Evolutionary conservation across 148 eudicot genomes (phyloP), one percentile per base, ranked within the genome.

Genomic region (Fagopyrum homotropicum): DNA sequence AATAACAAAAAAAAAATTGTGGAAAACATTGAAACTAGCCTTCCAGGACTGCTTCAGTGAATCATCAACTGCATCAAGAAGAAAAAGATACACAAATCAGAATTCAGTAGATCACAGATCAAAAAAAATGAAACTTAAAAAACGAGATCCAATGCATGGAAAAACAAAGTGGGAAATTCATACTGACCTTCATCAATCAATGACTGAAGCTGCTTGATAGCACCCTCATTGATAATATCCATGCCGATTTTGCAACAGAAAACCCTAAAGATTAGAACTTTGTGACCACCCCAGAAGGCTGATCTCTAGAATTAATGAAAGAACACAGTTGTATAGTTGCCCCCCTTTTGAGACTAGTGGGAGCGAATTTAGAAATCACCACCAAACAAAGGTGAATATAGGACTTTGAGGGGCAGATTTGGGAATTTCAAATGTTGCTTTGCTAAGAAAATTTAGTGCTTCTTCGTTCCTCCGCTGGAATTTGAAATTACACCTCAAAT

Each of bases 131-230:
- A 74, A 70, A 57, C 80, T 9, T 51, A 78, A 73, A 78, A 73
- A 51, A 54, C 22, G 29, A 16, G 19, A 74, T 17, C 69, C 15
- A 26, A 72, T 0, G 14, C 19, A 44, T 40, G n/a, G 56, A 57
- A 12, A 45, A 80, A 72, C 45, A 46, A 71, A 72, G 17, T 50
- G 73, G 70, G 69, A 35, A 35, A 49, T 59, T 4, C 9, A 54
- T 16, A 61, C 78, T 68, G 72, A 89, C 97, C 83, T 76, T 79
- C 78, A 50, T 91, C 91, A 82, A 91, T 81, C 73, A 85, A 82
- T 69, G 82, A 72, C 79, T 89, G 88, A 47, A 91, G 83, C 82
- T 89, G 86, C 77, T 87, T 86, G 80, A 93, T 72, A 84, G 90
- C 88, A 48, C 91, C 95, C 35, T 88, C 88, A 80, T 77, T 78